Evolutionary conservation across 306 rosid species (phyloP).

Genomic region (Hippophae gyantsensis): DNA sequence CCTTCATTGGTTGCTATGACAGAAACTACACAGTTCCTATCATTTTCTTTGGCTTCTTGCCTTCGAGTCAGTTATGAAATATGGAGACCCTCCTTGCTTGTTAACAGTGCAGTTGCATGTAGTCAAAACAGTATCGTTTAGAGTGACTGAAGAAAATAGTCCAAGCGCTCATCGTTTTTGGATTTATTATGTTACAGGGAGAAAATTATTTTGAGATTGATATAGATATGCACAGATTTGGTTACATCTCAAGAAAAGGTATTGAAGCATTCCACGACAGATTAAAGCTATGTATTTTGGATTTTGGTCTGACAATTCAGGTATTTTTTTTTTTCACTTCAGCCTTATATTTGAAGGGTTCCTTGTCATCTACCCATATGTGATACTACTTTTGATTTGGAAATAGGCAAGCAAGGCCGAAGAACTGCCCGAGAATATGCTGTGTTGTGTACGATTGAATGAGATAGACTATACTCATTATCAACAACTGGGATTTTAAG

Average conservation of each 20-base stretch:
- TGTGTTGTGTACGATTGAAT: constrained; percentile 67
- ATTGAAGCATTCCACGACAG: constrained; percentile 74
- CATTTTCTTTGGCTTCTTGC: too few relatives aligned
- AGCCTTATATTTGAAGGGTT: constrained; percentile 4
- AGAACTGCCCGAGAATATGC: constrained; percentile 72
- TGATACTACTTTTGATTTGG: not conserved
- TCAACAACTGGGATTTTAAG: constrained; percentile 36
- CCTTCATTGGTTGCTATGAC: too few relatives aligned
- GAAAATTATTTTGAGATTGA: constrained; percentile 93
- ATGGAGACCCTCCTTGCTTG: too few relatives aligned
- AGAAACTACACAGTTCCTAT: too few relatives aligned
- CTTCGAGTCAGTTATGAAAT: too few relatives aligned
- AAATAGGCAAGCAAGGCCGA: constrained; percentile 74
- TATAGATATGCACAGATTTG: constrained; percentile 86
- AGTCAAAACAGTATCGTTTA: too few relatives aligned
- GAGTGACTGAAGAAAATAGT: too few relatives aligned
- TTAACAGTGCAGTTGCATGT: too few relatives aligned
- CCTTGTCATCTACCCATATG: constrained; percentile 1
- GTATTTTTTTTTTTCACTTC: constrained; percentile 26
- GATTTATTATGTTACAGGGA: constrained; percentile 50
- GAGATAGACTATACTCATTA: constrained; percentile 49
- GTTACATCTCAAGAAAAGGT: constrained; percentile 90
- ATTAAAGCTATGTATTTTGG: constrained; percentile 56
- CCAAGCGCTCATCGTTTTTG: not conserved
- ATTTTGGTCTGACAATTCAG: constrained; percentile 92